Evolutionary conservation across 345 rosid species (phyloP), one percentile per base, ranked within the genome.

Genomic region (Jatropha curcas): DNA sequence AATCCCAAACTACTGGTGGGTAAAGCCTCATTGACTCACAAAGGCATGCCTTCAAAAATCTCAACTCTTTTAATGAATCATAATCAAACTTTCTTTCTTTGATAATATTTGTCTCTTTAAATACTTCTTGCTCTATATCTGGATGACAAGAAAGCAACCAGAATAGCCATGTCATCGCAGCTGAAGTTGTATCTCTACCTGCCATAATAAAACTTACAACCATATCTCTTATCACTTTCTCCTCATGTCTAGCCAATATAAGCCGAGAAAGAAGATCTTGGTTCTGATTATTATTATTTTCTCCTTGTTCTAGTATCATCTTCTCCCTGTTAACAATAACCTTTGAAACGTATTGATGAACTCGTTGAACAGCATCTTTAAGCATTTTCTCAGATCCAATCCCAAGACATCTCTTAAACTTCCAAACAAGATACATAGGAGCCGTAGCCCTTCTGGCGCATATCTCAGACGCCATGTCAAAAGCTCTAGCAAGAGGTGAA

Each of bases 131-230:
- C 63, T 78, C 74, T 35, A 74, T 45, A 2, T 50, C 61, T 35
- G 71, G 62, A 30, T 78, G 50, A 2, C 70, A 13, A 14, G 82
- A 78, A 2, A 78, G 67, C 35, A 69, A 41, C 82, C 82, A 78
- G 51, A 78, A 70, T 6, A 78, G 75, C 82, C 82, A 78, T 51
- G 82, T 74, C 82, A 78, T 78, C 37, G 82, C 77, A 13, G 82
- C 78, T 10, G 82, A 74, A 63, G 82, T 78, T 17, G 82, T 78
- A 55, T 78, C 82, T 50, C 82, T 73, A 4, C 82, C 82, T 20
- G 82, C 82, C 74, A 78, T 57, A 53, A 78, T 78, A 34, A 73
- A 74, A 41, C 68, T 78, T 48, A 78, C 65, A 37, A 73, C 74
- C 74, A 74, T 78, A 46, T 78, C 82, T 48, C 82, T 73, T 13